Percentiles rank a stretch among this genome's conserved stretches.
Evolutionary conservation across 805 yeast genomes (phyloP).

Genomic region (Saitoella complicata): DNA sequence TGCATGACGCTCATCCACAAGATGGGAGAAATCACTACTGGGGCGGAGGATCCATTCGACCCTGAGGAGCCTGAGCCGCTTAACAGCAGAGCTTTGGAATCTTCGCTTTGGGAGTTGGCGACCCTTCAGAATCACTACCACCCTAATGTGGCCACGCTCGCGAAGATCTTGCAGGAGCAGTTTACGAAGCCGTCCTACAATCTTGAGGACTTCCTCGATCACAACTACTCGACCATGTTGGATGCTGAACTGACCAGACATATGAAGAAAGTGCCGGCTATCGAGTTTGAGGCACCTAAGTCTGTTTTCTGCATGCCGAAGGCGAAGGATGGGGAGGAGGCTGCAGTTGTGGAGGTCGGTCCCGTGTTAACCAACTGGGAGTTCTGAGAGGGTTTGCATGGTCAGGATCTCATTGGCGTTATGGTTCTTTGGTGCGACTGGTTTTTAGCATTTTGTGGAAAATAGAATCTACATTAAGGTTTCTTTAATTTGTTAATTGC

Average conservation of each 20-base stretch:
- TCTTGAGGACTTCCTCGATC: constrained; percentile 87
- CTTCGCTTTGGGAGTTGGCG: constrained; percentile 86
- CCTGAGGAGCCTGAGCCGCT: constrained; percentile 55
- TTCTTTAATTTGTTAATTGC: too few species aligned
- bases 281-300: too few species aligned
- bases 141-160: constrained; percentile 86
- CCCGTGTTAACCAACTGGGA: too few species aligned
- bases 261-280: too few species aligned
- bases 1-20: constrained; percentile 79
- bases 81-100: constrained; percentile 58
- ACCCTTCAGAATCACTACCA: constrained; percentile 73
- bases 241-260: neutral
- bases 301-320: too few species aligned
- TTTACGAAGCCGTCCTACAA: constrained; percentile 74
- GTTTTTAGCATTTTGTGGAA: too few species aligned
- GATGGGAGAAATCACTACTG: constrained; percentile 13
- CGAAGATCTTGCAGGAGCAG: constrained; percentile 76
- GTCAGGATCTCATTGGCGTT: too few species aligned
- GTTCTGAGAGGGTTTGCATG: too few species aligned
- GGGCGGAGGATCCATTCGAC: constrained; percentile 50
- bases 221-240: constrained; percentile 48
- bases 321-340: too few species aligned
- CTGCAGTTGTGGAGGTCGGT: too few species aligned
- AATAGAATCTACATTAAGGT: too few species aligned
- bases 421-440: too few species aligned